phyloP scores from a whole-genome alignment of 352 stramenopile species.

The Pythium plurisporium region DNA sequence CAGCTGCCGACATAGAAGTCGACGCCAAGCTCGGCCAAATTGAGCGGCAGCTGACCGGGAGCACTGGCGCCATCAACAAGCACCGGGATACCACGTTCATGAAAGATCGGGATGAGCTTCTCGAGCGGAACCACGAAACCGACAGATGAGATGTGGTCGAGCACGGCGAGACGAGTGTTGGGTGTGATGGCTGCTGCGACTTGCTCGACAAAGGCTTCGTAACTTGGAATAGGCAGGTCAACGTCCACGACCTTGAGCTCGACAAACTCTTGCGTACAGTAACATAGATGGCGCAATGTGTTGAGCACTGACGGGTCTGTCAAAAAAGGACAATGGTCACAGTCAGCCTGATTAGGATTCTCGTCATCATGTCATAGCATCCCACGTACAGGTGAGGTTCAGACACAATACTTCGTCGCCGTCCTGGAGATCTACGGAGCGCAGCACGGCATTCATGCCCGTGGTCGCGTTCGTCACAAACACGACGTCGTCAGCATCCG shows the following conservation, averaged over 20 bases:
- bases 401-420: conserved; percentile 86
- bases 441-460: conserved; percentile 80
- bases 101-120: conserved; percentile 79
- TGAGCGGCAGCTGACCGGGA: conserved; percentile 64
- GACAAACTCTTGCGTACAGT: conserved; percentile 86
- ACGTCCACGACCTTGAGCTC: conserved; percentile 85
- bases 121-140: conserved; percentile 78
- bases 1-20: conserved; percentile 84
- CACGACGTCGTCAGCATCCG: conserved; percentile 73
- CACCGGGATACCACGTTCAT: conserved; percentile 68
- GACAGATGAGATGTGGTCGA: conserved; percentile 81
- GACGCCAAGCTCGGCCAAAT: conserved; percentile 54
- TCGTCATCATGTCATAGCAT: neutral
- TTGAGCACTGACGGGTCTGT: conserved; percentile 78
- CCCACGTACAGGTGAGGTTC: conserved; percentile 74
- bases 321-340: neutral
- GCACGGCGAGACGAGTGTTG: conserved; percentile 78
- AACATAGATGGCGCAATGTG: conserved; percentile 79
- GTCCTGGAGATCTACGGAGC: conserved; percentile 82
- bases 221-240: conserved; percentile 60
- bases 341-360: neutral
- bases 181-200: conserved; percentile 70
- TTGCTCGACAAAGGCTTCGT: conserved; percentile 64
- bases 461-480: conserved; percentile 86
- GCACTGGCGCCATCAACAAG: conserved; percentile 78